phyloP scores from a whole-genome alignment of 768 basidiomycete species.

The Panaeolus cyanescens region DNA sequence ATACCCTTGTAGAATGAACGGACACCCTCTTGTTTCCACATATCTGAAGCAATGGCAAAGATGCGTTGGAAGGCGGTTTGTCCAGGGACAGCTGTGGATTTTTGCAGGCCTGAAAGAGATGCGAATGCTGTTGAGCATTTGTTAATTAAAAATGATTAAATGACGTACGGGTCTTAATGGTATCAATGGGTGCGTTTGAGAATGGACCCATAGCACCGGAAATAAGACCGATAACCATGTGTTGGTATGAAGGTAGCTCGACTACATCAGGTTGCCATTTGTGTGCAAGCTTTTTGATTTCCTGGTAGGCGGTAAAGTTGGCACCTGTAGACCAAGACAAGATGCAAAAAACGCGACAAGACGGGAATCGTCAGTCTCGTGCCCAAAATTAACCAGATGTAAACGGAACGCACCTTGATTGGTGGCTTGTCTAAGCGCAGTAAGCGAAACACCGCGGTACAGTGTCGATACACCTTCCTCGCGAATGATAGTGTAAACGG shows the following conservation, averaged over 20 bases:
- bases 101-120: conserved; percentile 70
- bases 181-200: conserved; percentile 95
- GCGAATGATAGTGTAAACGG: conserved; percentile 89
- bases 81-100: conserved; percentile 71
- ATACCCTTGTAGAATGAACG: conserved; percentile 98
- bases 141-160: background rate
- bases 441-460: conserved; percentile 92
- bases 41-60: conserved; percentile 78
- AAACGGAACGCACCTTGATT: conserved; percentile 73
- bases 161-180: conserved; percentile 88
- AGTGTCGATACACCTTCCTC: conserved; percentile 87
- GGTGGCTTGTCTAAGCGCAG: conserved; percentile 94
- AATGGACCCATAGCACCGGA: conserved; percentile 99
- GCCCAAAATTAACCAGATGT: background rate
- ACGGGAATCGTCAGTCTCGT: background rate
- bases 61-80: conserved; percentile 82
- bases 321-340: conserved; percentile 51
- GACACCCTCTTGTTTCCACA: conserved; percentile 91
- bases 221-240: conserved; percentile 92
- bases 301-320: conserved; percentile 98
- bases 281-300: conserved; percentile 86
- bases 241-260: conserved; percentile 92
- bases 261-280: conserved; percentile 73
- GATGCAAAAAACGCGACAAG: background rate
- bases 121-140: conserved; percentile 2